Percentiles rank a stretch among this genome's conserved stretches.
Conservation (phyloP, 2,329 filamentous ascomycete genomes). For the Mycocentrospora acerina region DNA sequence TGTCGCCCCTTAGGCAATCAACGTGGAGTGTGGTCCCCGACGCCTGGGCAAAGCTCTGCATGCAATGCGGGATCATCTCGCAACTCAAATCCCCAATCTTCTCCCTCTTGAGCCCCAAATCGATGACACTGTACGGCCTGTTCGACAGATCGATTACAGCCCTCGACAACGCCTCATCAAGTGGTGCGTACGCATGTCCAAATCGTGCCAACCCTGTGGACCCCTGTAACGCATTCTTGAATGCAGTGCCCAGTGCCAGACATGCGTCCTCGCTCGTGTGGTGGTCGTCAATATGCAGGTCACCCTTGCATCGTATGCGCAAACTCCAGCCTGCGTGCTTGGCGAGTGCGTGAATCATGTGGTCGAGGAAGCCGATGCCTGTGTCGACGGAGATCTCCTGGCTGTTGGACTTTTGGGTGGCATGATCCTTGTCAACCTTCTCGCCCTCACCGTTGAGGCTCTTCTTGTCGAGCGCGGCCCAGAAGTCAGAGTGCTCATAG, state of each 20-base stretch:
- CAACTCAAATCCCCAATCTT: constrained; percentile 85
- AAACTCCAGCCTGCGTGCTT: constrained; percentile 97
- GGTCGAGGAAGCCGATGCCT: constrained; percentile 95
- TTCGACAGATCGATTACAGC: constrained; percentile 95
- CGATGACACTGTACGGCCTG: constrained; percentile 80
- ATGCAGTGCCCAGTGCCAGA: constrained; percentile 84
- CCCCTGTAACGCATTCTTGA: constrained; percentile 75
- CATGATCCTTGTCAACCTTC: constrained; percentile 62
- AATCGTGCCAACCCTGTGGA: constrained; percentile 85
- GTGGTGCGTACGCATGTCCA: constrained; percentile 86
- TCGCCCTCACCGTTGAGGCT: constrained; percentile 33
- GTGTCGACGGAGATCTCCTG: constrained; percentile 88
- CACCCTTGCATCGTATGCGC: constrained; percentile 77
- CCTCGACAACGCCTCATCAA: constrained; percentile 91
- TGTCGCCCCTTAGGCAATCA: constrained; percentile 84
- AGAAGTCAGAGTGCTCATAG: constrained; percentile 49
- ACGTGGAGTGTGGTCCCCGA: constrained; percentile 93
- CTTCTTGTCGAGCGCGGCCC: constrained; percentile 50
- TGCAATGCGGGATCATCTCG: constrained; percentile 96
- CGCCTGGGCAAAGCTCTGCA: constrained; percentile 90
- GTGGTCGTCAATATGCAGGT: constrained; percentile 97
- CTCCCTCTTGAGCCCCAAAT: constrained; percentile 83
- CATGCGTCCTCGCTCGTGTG: constrained; percentile 96
- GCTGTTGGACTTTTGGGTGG: constrained; percentile 77
- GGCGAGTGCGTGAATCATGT: constrained; percentile 96